A percentile compares a stretch with the other conserved stretches of the same genome.
Evolutionary conservation across 2,329 filamentous ascomycete genomes (phyloP).

Genomic region (Teratosphaeria nubilosa): DNA sequence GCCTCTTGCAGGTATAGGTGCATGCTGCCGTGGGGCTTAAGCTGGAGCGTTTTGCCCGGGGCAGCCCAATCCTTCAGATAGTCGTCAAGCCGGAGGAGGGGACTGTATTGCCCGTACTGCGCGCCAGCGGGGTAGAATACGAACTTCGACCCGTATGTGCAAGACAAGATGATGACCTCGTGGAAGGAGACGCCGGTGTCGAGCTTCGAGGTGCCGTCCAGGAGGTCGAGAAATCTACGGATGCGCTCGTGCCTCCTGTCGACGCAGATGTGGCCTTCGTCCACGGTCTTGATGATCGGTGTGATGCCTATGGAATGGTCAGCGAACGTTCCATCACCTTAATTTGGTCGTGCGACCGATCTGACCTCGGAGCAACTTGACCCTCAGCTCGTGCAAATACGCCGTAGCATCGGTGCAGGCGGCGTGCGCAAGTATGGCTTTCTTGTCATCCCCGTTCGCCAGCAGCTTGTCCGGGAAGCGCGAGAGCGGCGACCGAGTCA

Average conservation of each 20-base stretch:
- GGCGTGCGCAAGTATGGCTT: not conserved
- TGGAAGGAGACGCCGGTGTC: slow-evolving; percentile 2
- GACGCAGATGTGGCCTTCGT: not conserved
- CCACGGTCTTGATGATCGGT: not conserved
- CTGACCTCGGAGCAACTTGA: slow-evolving; percentile 4
- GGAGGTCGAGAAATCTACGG: not conserved
- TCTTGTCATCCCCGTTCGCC: slow-evolving; percentile 3
- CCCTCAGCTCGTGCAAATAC: slow-evolving; percentile 3
- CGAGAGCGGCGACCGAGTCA: slow-evolving; percentile 1
- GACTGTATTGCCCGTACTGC: slow-evolving; percentile 9
- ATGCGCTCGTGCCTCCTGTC: not conserved
- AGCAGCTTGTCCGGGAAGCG: slow-evolving; percentile 4
- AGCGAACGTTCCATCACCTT: no score
- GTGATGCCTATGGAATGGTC: not conserved
- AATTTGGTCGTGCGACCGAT: not conserved
- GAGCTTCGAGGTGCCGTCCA: not conserved
- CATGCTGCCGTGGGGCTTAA: no score
- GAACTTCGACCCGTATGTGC: slow-evolving; percentile 5
- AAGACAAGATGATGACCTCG: slow-evolving; percentile 2
- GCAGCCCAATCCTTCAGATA: slow-evolving; percentile 1
- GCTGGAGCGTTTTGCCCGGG: not conserved
- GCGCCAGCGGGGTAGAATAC: slow-evolving; percentile 9
- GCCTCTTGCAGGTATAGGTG: no score
- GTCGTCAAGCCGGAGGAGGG: slow-evolving; percentile 1
- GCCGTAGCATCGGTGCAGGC: slow-evolving; percentile 4